Evolutionary conservation across 2,329 filamentous ascomycete species (phyloP), one percentile per base, ranked within the genome.

Genomic region (Beauveria sp.): DNA sequence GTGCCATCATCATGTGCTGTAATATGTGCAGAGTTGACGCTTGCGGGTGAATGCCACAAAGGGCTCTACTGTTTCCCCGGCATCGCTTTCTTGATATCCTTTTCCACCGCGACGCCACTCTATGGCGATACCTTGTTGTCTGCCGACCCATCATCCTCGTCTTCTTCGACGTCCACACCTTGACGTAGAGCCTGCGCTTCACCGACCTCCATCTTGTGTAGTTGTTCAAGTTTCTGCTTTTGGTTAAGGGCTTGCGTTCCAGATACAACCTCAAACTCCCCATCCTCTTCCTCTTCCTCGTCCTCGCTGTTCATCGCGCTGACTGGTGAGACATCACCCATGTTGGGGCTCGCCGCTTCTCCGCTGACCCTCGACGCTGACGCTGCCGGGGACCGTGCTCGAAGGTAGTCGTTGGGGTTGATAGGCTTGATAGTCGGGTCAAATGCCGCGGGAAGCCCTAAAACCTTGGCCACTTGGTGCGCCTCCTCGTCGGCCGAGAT

Each of bases 401-500:
- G 69, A 53, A 65, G 63, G 42, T 62, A 64, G 56, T 63, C 66
- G n/a, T 60, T 68, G 1, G 67, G 71, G 54, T 79, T 76, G 53
- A 83, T 74, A 0, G 83, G 81, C 66, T 86, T 87, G 66, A 88
- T 80, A 1, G 84, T 87, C 1, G 85, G 84, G 64, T 88, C 85
- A 64, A 86, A 88, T 26, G 79, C 74, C 3, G 84, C 84, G 0
- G 85, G 85, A 2, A 88, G 73, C 0, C 85, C 85, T 10, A 88
- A 77, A 18, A 84, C 86, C 64, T 83, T 80, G 50, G 85, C 85
- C 7, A 88, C 86, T 61, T 81, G 80, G 66, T 87, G 85, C 0
- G 85, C 85, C 71, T 88, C 86, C 64, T 86, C 83, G 65, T 86
- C 84, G 2, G 83, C 75, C 1, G 82, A 82, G 48, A 84, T 77